Evolutionary conservation across 805 yeast species (phyloP).

Genomic region (Cyberlindnera mississippiensis): DNA sequence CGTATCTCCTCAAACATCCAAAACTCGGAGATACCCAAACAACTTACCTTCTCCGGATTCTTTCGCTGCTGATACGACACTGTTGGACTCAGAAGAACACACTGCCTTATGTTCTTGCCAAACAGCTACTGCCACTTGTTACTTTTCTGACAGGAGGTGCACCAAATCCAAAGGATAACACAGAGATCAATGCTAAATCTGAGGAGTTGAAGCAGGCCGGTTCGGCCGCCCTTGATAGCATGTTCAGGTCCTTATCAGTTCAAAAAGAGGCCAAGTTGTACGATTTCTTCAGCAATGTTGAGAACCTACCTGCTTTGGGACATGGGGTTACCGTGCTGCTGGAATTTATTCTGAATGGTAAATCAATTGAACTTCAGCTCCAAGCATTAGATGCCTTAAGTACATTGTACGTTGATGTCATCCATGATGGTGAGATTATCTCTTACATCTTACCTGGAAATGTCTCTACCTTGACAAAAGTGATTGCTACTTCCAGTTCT

Average conservation of each 20-base stretch:
- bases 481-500: constrained; percentile 30
- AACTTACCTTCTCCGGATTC: constrained; percentile 42
- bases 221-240: constrained; percentile 27
- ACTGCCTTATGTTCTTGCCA: constrained; percentile 35
- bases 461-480: constrained; percentile 41
- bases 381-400: constrained; percentile 33
- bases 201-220: constrained; percentile 38
- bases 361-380: constrained; percentile 30
- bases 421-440: constrained; percentile 44
- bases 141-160: constrained; percentile 44
- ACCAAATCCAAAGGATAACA: constrained; percentile 33
- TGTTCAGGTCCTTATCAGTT: constrained; percentile 30
- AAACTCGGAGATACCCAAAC: constrained; percentile 43
- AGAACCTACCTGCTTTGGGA: constrained; percentile 42
- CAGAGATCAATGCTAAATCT: constrained; percentile 26
- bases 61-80: constrained; percentile 39
- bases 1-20: constrained; percentile 46
- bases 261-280: constrained; percentile 22
- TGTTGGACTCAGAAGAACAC: constrained; percentile 44
- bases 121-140: constrained; percentile 45
- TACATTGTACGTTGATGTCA: constrained; percentile 32
- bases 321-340: constrained; percentile 44
- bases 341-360: constrained; percentile 29
- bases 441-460: constrained; percentile 51
- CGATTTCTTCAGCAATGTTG: constrained; percentile 30